Conservation (phyloP, 257 asterid genomes). For the Vinca minor region DNA sequence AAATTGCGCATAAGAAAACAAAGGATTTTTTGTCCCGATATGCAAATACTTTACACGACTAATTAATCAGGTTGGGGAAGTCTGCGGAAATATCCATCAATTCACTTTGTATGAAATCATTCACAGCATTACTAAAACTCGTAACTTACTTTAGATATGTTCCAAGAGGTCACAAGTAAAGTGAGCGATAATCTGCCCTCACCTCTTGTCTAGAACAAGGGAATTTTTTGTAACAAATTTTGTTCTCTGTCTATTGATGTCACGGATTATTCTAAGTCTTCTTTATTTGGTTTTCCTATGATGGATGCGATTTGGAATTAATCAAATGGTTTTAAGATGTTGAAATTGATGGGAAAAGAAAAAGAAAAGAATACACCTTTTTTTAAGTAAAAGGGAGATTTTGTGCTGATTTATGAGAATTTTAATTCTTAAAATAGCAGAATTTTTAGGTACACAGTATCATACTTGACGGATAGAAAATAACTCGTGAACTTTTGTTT, state of each 20-base stretch:
- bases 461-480: neutral
- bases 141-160: no score
- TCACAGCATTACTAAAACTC: no score
- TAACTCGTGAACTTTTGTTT: neutral
- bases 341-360: neutral
- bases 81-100: no score
- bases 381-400: neutral
- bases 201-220: no score
- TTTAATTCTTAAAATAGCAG: neutral
- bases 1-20: neutral
- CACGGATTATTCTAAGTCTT: neutral
- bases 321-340: neutral
- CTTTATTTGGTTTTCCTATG: neutral
- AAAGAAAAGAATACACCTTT: neutral
- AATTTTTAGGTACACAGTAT: neutral
- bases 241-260: conserved; percentile 2
- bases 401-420: neutral
- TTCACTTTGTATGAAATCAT: no score
- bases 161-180: no score
- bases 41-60: no score
- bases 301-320: neutral
- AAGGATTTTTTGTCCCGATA: no score
- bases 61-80: no score
- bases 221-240: neutral
- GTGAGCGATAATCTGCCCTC: no score